phyloP scores from a whole-genome alignment of 495 filamentous ascomycete species.

The Aspergillus conjunctus region DNA sequence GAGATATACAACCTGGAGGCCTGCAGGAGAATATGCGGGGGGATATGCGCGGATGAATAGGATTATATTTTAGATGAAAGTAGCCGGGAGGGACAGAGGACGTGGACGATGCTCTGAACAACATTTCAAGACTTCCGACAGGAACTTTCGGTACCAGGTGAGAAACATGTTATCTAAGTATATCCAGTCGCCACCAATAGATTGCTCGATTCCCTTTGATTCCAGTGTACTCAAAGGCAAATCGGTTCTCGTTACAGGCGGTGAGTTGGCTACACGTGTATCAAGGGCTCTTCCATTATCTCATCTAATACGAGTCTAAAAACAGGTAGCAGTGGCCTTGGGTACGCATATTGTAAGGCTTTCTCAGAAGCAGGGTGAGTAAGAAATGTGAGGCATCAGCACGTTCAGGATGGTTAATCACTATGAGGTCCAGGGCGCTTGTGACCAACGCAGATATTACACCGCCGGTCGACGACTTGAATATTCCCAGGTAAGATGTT shows the following conservation, averaged over 20 bases:
- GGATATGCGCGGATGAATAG: no score
- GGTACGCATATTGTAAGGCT: not conserved
- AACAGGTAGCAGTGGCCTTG: not conserved
- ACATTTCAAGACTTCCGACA: no score
- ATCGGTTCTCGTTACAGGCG: not conserved
- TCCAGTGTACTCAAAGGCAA: not conserved
- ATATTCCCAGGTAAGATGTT: not conserved
- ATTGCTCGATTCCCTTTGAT: not conserved
- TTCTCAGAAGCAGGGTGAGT: not conserved
- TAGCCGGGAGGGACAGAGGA: no score
- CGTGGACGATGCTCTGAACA: no score
- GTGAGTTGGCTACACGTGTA: not conserved
- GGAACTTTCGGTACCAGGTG: no score
- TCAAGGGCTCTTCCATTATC: not conserved
- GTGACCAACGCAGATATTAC: not conserved
- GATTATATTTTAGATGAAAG: no score
- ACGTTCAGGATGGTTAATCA: not conserved
- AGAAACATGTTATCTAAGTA: no score
- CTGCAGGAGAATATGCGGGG: no score
- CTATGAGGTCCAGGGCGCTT: not conserved
- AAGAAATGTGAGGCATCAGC: no score
- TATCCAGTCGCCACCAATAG: no score
- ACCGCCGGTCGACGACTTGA: not conserved
- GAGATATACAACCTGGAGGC: no score
- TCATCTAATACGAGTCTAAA: not conserved